Evolutionary conservation across 192 early-diverging fungal genomes (phyloP).

Genomic region (Coemansia sp.): DNA sequence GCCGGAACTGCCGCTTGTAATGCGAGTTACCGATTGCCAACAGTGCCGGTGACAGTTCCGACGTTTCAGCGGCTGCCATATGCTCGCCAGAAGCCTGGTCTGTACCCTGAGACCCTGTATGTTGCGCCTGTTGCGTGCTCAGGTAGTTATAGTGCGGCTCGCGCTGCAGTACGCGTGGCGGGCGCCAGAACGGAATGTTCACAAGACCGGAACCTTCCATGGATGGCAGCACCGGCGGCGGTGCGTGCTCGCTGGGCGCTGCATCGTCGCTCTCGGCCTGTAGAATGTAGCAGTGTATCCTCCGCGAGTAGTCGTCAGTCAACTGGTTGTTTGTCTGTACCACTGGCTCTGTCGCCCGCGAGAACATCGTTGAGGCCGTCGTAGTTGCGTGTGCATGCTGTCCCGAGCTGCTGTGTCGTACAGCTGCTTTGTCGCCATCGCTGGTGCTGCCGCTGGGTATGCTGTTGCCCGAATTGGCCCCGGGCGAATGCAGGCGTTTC

Average conservation of each 20-base stretch:
- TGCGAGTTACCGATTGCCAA: constrained; percentile 44
- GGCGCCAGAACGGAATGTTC: constrained; percentile 54
- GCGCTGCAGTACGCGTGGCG: constrained; percentile 47
- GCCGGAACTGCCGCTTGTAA: constrained; percentile 25
- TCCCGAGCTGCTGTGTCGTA: background rate
- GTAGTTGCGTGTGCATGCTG: constrained; percentile 14
- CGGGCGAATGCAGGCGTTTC: constrained; percentile 4
- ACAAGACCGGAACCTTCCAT: constrained; percentile 8
- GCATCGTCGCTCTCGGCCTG: constrained; percentile 12
- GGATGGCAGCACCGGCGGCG: constrained; percentile 30
- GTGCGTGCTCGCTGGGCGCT: constrained; percentile 19
- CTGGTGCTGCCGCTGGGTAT: background rate
- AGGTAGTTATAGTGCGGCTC: constrained; percentile 49
- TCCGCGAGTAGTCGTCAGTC: constrained; percentile 32
- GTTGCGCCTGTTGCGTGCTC: background rate
- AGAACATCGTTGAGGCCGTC: constrained; percentile 10
- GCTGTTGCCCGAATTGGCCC: background rate
- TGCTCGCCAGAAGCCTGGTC: background rate
- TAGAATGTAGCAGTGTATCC: constrained; percentile 49
- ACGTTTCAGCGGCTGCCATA: background rate
- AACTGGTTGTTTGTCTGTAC: constrained; percentile 36
- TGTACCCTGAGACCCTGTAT: background rate
- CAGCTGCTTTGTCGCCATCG: background rate
- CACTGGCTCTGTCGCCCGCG: constrained; percentile 12
- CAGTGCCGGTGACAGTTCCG: constrained; percentile 32